A percentile compares a stretch with the other conserved stretches of the same genome.
These are phyloP conservation scores for Populus trichocarpa DNA, from an alignment of 441 rosid genomes.

Conservation along the genomic window DNA sequence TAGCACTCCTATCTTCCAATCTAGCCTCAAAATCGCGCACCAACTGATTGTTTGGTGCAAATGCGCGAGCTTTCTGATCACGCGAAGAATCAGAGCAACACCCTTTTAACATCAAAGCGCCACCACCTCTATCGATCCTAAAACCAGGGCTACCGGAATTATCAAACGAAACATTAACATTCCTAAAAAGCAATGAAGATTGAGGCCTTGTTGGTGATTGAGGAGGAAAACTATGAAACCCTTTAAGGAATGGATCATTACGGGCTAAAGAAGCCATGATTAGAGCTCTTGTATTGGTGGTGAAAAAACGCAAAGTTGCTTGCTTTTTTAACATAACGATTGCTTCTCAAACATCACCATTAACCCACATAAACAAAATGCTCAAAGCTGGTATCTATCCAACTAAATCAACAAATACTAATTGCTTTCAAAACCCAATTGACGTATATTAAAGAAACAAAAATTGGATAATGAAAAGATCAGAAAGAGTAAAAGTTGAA, in stretches of 20 bases:
- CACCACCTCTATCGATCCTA: slow-evolving; percentile 19
- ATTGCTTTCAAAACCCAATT: not conserved
- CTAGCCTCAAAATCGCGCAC: slow-evolving; percentile 37
- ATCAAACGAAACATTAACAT: slow-evolving; percentile 23
- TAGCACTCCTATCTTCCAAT: slow-evolving; percentile 22
- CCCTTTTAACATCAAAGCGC: slow-evolving; percentile 44
- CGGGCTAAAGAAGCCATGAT: slow-evolving; percentile 49
- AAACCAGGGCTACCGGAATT: slow-evolving; percentile 11
- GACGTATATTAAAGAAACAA: not conserved
- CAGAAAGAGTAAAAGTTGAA: not conserved
- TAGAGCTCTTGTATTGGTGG: slow-evolving; percentile 1
- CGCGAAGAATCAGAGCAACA: slow-evolving; percentile 42
- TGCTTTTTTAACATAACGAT: slow-evolving; percentile 56
- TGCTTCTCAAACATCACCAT: slow-evolving; percentile 38
- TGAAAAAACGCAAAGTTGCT: slow-evolving; percentile 21
- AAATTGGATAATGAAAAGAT: too few species aligned
- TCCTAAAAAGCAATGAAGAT: slow-evolving; percentile 11
- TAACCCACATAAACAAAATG: slow-evolving; percentile 4
- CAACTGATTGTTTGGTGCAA: slow-evolving; percentile 37
- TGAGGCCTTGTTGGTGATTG: not conserved
- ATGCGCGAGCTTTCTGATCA: slow-evolving; percentile 43
- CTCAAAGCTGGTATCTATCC: not conserved
- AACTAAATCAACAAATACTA: not conserved
- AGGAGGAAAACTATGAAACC: slow-evolving; percentile 33
- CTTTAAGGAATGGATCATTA: slow-evolving; percentile 32